Conservation (phyloP, 2,329 filamentous ascomycete genomes). For the Bretziella fagacearum region DNA sequence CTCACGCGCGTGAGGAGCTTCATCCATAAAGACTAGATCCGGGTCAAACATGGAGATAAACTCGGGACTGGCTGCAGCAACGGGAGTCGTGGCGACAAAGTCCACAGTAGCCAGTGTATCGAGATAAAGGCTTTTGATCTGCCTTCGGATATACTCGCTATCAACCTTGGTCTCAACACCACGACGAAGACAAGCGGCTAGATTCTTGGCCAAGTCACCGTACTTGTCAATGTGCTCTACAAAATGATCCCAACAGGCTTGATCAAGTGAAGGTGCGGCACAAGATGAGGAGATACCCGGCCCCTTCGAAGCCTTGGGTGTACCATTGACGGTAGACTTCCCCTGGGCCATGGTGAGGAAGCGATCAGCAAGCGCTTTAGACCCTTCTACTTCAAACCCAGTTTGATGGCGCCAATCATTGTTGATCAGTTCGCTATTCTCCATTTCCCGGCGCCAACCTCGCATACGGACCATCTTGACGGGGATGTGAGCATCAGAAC, state of each 20-base stretch:
- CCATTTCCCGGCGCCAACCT: constrained; percentile 25
- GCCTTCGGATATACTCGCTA: constrained; percentile 20
- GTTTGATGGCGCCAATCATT: constrained; percentile 4
- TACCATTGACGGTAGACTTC: constrained; percentile 1
- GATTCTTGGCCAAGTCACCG: constrained; percentile 22
- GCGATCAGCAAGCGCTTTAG: constrained; percentile 18
- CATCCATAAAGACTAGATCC: constrained; percentile 73
- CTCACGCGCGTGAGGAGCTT: constrained; percentile 34
- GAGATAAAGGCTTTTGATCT: constrained; percentile 24
- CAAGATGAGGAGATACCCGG: too few species aligned
- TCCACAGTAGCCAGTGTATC: constrained; percentile 25
- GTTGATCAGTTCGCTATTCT: constrained; percentile 20
- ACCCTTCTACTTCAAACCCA: constrained; percentile 5
- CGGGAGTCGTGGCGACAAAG: constrained; percentile 31
- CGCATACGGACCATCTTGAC: constrained; percentile 26
- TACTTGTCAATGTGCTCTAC: constrained; percentile 22
- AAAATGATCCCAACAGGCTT: constrained; percentile 27
- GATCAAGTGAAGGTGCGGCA: constrained; percentile 26
- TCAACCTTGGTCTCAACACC: constrained; percentile 15
- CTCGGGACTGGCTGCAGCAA: constrained; percentile 23
- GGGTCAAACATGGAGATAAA: constrained; percentile 47
- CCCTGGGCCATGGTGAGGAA: constrained; percentile 20
- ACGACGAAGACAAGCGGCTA: constrained; percentile 20
- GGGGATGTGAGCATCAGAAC: constrained; percentile 22
- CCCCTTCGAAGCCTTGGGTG: not conserved